Evolutionary conservation across 805 yeast genomes (phyloP), one percentile per base, ranked within the genome.

Genomic region (Teunomyces aglyptinius): DNA sequence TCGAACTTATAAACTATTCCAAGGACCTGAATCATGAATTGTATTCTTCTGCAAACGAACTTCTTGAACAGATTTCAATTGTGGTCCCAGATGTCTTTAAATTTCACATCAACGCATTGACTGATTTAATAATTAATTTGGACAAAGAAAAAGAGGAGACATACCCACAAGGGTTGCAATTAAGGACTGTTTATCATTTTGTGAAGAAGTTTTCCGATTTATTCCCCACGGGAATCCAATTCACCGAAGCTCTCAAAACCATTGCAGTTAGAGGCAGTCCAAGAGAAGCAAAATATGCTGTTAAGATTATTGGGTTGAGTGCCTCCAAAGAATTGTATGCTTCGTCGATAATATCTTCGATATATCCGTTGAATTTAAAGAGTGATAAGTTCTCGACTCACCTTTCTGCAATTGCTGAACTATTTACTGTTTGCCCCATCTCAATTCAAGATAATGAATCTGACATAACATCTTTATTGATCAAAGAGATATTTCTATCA

Each of bases 71-170:
- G 35, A 77, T 87, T 2, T 82, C 95, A 0, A 55, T 61, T 2
- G 71, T 77, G 3, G 68, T 78, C 40, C 96, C 96, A 0, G 75
- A 76, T 11, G 81, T 84, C 1, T 75, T 89, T 59, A 79, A 78
- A 53, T 74, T 76, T 28, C 87, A 87, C 54, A 68, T 84, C 7
- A 64, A 71, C 4, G 73, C 75, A 5, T 65, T 89, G 46, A 68
- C 75, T 3, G 62, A 69, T 0, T 55, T 71, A 8, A 61, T 81
- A 2, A 46, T 50, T 19, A 43, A 50, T 13, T 63, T 64, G 46
- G 49, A 54, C 13, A 53, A 43, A 1, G 47, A 47, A 0, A 50
- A 48, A 3, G 45, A 56, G 2, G 40, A 48, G 3, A 51, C 54
- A 41, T 47, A 49, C 7, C 43, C 55, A 22, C 58, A 53, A 29